phyloP scores from a whole-genome alignment of 2,329 filamentous ascomycete species.

The Hawksworthiomyces lignivorus region DNA sequence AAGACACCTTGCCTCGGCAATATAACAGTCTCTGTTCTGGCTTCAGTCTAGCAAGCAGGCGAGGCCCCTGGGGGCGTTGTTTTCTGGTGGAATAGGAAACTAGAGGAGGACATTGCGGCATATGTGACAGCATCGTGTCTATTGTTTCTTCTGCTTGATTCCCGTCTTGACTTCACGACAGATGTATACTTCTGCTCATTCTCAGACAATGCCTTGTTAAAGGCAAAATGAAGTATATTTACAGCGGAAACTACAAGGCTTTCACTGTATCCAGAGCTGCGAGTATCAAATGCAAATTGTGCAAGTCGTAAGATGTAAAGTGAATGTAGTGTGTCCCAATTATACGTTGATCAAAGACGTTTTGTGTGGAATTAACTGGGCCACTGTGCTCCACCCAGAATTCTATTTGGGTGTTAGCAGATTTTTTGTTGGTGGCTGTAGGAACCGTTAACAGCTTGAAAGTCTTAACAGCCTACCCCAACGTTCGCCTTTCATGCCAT shows the following conservation, averaged over 20 bases:
- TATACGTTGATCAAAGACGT: too few relatives aligned
- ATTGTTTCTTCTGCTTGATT: slow-evolving; percentile 1
- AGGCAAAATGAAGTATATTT: slow-evolving; percentile 8
- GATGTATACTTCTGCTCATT: slow-evolving; percentile 4
- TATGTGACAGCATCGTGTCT: slow-evolving; percentile 1
- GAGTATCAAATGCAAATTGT: too few relatives aligned
- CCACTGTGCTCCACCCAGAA: too few relatives aligned
- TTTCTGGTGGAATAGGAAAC: slow-evolving; percentile 5
- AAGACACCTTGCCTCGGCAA: slow-evolving; percentile 1
- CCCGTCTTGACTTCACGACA: slow-evolving; percentile 7
- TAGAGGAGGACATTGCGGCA: not conserved
- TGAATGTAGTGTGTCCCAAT: too few relatives aligned
- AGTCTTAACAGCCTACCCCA: too few relatives aligned
- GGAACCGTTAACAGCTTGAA: too few relatives aligned
- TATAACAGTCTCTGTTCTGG: not conserved
- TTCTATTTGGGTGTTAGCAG: slow-evolving; percentile 8
- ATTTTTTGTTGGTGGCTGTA: slow-evolving; percentile 4
- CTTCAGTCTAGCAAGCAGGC: slow-evolving; percentile 5
- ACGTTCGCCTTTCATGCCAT: too few relatives aligned
- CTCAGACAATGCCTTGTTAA: too few relatives aligned
- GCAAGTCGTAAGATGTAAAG: too few relatives aligned
- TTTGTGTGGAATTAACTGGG: too few relatives aligned
- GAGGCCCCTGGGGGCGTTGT: slow-evolving; percentile 6
- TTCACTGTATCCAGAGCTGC: too few relatives aligned
- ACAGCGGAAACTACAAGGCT: too few relatives aligned